These are phyloP conservation scores for Trichoderma aggressivum DNA, from an alignment of 2,329 filamentous ascomycete genomes.

Conservation along the genomic window DNA sequence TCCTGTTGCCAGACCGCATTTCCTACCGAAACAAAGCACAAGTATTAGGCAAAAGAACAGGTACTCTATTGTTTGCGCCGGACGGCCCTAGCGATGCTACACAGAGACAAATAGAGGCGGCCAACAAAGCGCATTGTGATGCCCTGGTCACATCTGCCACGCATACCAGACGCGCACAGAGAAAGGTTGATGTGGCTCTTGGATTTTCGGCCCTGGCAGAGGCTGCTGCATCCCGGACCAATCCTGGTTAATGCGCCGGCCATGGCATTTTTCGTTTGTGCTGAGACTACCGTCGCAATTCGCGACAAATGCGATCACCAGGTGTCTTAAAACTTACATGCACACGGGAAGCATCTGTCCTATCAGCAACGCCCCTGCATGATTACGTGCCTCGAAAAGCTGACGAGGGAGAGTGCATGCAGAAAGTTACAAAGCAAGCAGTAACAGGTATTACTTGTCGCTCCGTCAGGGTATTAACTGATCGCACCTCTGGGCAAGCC, in stretches of 20 bases:
- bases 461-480: not conserved
- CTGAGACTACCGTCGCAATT: conserved; percentile 1
- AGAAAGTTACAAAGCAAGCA: not conserved
- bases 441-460: not conserved
- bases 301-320: conserved; percentile 9
- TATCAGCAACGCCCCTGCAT: conserved; percentile 12
- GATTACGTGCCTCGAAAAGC: conserved; percentile 5
- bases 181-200: not conserved
- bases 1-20: not conserved
- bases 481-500: not conserved
- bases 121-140: not conserved
- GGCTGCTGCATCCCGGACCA: conserved; percentile 6
- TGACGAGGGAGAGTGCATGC: conserved; percentile 12
- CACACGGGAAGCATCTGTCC: conserved; percentile 7
- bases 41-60: not conserved
- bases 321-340: conserved; percentile 2
- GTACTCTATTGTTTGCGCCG: not conserved
- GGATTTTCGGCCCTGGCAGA: not conserved
- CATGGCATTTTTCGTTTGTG: not conserved
- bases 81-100: not conserved
- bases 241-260: not conserved
- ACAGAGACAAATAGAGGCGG: not conserved
- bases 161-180: not conserved
- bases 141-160: not conserved
- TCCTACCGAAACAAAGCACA: not conserved